Evolutionary conservation across 2,329 filamentous ascomycete species (phyloP).

Genomic region (Fusarium cicatricum): DNA sequence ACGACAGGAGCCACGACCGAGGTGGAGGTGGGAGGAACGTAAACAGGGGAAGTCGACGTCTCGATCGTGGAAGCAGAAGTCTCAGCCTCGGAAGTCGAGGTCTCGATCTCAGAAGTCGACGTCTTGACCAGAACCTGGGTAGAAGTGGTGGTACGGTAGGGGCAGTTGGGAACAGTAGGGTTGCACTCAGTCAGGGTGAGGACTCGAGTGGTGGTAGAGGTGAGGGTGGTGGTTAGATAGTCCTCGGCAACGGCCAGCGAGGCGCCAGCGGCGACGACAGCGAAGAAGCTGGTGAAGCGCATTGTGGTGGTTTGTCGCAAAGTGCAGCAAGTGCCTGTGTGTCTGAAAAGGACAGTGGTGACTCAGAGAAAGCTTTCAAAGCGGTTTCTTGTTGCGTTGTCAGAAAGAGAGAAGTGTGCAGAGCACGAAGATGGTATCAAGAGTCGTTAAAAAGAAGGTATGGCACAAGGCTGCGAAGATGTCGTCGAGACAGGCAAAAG

Average conservation of each 20-base stretch:
- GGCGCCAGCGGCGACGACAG: conserved; percentile 53
- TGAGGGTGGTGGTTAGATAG: conserved; percentile 50
- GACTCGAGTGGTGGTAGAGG: conserved; percentile 55
- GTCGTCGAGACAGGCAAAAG: conserved; percentile 36
- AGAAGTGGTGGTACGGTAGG: conserved; percentile 44
- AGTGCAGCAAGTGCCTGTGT: conserved; percentile 4
- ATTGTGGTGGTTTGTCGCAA: conserved; percentile 48
- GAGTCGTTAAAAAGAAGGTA: conserved; percentile 29
- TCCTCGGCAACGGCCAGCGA: conserved; percentile 47
- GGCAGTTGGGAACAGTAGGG: conserved; percentile 55
- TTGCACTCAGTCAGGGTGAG: conserved; percentile 59
- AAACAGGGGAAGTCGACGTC: conserved; percentile 40
- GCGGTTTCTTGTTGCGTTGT: conserved; percentile 20
- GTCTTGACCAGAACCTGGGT: conserved; percentile 37
- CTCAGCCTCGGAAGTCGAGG: conserved; percentile 33
- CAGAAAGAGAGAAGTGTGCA: conserved; percentile 33
- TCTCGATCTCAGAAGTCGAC: conserved; percentile 35
- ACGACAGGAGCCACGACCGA: conserved; percentile 33
- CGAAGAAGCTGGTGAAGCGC: conserved; percentile 55
- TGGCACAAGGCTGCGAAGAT: conserved; percentile 25
- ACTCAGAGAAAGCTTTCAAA: conserved; percentile 13
- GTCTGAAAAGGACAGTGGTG: conserved; percentile 19
- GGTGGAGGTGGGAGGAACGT: conserved; percentile 42
- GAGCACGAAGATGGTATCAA: conserved; percentile 32
- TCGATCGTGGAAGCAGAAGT: conserved; percentile 18